Evolutionary conservation across 2,329 filamentous ascomycete species (phyloP).

Genomic region (Thielaviopsis populi): DNA sequence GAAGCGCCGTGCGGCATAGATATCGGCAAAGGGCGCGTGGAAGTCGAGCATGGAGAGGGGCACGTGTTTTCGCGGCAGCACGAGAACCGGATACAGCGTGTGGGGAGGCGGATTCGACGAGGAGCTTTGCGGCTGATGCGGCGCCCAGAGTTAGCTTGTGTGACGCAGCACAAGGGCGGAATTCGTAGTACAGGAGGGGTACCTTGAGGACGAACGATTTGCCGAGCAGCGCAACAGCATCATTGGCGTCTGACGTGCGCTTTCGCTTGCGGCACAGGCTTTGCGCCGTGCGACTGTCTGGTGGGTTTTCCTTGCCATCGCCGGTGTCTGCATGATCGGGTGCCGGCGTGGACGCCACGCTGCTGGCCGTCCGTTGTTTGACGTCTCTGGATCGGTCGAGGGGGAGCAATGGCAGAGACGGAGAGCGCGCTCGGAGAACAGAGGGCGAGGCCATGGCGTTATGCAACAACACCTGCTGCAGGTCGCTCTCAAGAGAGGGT

Average conservation of each 20-base stretch:
- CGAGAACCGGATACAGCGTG: slow-evolving; percentile 43
- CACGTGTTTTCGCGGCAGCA: slow-evolving; percentile 45
- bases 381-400: not conserved
- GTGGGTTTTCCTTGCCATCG: slow-evolving; percentile 2
- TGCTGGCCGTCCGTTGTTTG: slow-evolving; percentile 1
- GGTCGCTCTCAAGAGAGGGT: not conserved
- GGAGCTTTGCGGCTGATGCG: slow-evolving; percentile 38
- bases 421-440: slow-evolving; percentile 7
- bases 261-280: slow-evolving; percentile 11
- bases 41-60: slow-evolving; percentile 48
- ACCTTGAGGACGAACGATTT: slow-evolving; percentile 12
- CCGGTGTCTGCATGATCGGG: slow-evolving; percentile 5
- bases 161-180: not conserved
- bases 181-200: not conserved
- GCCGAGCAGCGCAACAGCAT: slow-evolving; percentile 11
- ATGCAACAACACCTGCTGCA: not conserved
- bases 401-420: slow-evolving; percentile 11
- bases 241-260: slow-evolving; percentile 11
- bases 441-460: not conserved
- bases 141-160: slow-evolving; percentile 1
- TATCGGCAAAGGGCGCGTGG: slow-evolving; percentile 32
- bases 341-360: slow-evolving; percentile 4
- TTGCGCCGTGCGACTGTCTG: not conserved
- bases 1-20: slow-evolving; percentile 35
- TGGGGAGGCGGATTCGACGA: slow-evolving; percentile 38